A percentile compares a stretch with the other conserved stretches of the same genome.
Conservation (phyloP, 2,329 filamentous ascomycete species). For the Escovopsis weberi region DNA sequence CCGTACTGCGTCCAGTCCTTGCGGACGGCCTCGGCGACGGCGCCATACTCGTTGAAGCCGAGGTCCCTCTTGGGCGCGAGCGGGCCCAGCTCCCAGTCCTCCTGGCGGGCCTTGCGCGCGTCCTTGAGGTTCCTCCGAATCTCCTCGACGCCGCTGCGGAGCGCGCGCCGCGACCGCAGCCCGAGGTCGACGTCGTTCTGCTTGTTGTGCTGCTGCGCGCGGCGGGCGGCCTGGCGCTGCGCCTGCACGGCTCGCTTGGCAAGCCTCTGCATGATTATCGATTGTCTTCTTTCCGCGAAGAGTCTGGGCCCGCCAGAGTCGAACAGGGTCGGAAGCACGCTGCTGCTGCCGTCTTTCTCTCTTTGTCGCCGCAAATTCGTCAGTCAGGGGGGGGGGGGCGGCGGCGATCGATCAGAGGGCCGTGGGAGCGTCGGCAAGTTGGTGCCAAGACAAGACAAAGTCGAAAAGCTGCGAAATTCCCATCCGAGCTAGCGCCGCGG, state of each 20-base stretch:
- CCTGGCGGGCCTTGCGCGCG: constrained; percentile 40
- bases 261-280: constrained; percentile 50
- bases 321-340: background rate
- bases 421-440: background rate
- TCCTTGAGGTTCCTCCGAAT: constrained; percentile 22
- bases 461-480: background rate
- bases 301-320: background rate
- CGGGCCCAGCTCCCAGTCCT: constrained; percentile 68
- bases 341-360: constrained; percentile 1
- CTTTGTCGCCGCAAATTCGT: too few relatives aligned
- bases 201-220: constrained; percentile 25
- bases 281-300: background rate
- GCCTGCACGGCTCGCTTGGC: constrained; percentile 51
- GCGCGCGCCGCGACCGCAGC: constrained; percentile 17
- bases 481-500: background rate
- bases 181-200: constrained; percentile 15
- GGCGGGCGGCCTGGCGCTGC: constrained; percentile 45
- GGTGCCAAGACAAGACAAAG: background rate
- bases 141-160: constrained; percentile 18
- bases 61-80: constrained; percentile 64
- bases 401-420: background rate
- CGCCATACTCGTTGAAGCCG: constrained; percentile 48
- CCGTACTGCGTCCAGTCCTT: constrained; percentile 21
- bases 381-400: background rate
- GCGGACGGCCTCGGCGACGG: constrained; percentile 26